These are phyloP conservation scores for Zizania palustris DNA, from an alignment of 202 grass and related monocot genomes.

Conservation along the genomic window DNA sequence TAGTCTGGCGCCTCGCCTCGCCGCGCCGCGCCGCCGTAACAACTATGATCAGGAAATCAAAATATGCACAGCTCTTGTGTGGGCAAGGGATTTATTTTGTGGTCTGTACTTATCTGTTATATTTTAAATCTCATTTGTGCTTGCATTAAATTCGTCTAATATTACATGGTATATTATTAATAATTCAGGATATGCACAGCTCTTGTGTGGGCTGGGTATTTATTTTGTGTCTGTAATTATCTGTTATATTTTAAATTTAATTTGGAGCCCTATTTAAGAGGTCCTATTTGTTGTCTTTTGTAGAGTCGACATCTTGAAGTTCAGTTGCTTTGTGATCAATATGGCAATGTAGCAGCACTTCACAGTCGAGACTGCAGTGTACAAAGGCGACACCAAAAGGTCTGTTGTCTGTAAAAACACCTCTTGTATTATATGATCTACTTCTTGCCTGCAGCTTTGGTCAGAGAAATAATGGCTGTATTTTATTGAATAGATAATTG, in stretches of 20 bases:
- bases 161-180: neutral
- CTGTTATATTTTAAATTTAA: slow-evolving; percentile 21
- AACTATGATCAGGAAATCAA: neutral
- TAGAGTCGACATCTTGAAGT: slow-evolving; percentile 92
- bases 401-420: slow-evolving; percentile 30
- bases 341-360: slow-evolving; percentile 84
- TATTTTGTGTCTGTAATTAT: slow-evolving; percentile 17
- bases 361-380: slow-evolving; percentile 91
- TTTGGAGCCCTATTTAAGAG: slow-evolving; percentile 10
- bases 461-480: slow-evolving; percentile 10
- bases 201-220: slow-evolving; percentile 15
- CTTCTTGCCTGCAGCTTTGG: slow-evolving; percentile 23
- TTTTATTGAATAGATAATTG: slow-evolving; percentile 65
- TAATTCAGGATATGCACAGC: neutral
- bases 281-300: slow-evolving; percentile 23
- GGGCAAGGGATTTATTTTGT: slow-evolving; percentile 6
- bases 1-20: no score
- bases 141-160: neutral
- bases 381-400: slow-evolving; percentile 84
- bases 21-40: no score
- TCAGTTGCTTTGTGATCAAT: slow-evolving; percentile 81
- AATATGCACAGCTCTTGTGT: neutral
- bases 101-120: slow-evolving; percentile 11
- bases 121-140: neutral
- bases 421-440: slow-evolving; percentile 7